Percentiles rank a stretch among this genome's conserved stretches.
phyloP scores from a whole-genome alignment of 2,329 filamentous ascomycete genomes.

The Ophiosphaerella korrae region DNA sequence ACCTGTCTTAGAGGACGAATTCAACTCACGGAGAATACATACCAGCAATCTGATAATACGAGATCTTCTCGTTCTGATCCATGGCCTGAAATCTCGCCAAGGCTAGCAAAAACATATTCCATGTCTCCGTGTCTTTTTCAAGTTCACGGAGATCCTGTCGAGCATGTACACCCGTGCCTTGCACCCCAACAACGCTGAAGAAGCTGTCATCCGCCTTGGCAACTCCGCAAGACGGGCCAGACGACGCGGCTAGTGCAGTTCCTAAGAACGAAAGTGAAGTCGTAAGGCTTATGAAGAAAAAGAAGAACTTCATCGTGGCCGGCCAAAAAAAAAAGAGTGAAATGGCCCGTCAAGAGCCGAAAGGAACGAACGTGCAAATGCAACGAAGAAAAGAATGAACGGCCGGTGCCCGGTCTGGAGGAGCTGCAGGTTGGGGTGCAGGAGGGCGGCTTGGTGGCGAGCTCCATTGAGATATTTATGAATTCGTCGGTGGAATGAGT shows the following conservation, averaged over 20 bases:
- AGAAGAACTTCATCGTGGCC: conserved; percentile 36
- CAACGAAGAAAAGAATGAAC: conserved; percentile 23
- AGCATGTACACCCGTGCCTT: conserved; percentile 35
- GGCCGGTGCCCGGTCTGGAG: conserved; percentile 26
- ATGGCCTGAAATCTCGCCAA: conserved; percentile 38
- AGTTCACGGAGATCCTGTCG: conserved; percentile 37
- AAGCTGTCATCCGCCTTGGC: conserved; percentile 27
- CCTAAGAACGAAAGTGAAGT: conserved; percentile 24
- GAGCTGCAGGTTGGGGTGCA: conserved; percentile 15
- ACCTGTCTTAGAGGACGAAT: not conserved
- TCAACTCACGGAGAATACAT: not conserved
- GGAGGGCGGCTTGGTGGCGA: not conserved
- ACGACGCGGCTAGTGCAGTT: conserved; percentile 17
- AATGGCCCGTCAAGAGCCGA: conserved; percentile 30
- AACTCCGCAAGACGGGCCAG: conserved; percentile 28
- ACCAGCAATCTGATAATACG: conserved; percentile 41
- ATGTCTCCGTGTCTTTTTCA: conserved; percentile 35
- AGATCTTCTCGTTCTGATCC: conserved; percentile 37
- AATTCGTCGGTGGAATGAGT: conserved; percentile 14
- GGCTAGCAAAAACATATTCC: conserved; percentile 41
- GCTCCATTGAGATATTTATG: conserved; percentile 11
- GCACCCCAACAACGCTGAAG: conserved; percentile 41
- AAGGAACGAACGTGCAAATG: conserved; percentile 25
- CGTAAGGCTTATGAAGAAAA: conserved; percentile 21
- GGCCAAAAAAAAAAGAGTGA: conserved; percentile 35